Base-by-base conservation (phyloP, 1,284 basidiomycete species). In the Apiotrichum sp. region DNA sequence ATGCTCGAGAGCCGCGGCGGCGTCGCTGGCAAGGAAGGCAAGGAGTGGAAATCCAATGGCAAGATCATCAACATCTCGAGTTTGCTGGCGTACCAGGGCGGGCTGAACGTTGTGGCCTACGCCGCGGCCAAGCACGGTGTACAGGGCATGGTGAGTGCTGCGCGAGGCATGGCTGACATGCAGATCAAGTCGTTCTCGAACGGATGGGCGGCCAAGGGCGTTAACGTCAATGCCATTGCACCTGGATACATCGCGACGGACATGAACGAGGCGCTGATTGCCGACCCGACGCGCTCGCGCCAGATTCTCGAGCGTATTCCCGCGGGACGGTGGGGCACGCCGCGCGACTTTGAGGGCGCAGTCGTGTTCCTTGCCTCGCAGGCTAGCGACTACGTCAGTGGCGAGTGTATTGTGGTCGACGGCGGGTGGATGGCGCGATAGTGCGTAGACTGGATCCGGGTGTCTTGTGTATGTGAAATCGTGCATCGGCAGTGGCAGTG, bases 281-380 rank as follows among this genome's bases (percentile, higher is more conserved):
- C 71, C 44, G 72, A 76, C 67, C 65, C 67, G 29, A 67, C 68
- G 44, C 68, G 76, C 43, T 80, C 86, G 57, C 84, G 85, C 52
- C 93, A 97, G 77, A 95, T 97, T 69, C 85, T 88, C 56, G 92
- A 95, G 71, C 84, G 92, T 55, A 95, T 93, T 63, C 91, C 91
- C n/a, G 87, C 88, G 6, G 87, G 85, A 16, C 80, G 93, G 58
- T 97, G 93, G 93, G 93, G 90, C 40, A 77, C 81, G 35, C 90
- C 93, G 1, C 79, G 79, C 44, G 93, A 97, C 78, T 93, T 97
- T 77, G 89, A 88, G 36, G 93, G 93, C 6, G 88, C 90, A 0
- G 77, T 89, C 52, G 84, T 96, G n/a, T 97, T 90, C 78, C 84
- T 97, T 38, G 88, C 92, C 5, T 89, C 87, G 64, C 77, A 77